Base-by-base conservation (phyloP, 1,139 yeast genomes). In the Nadsonia commutata region DNA sequence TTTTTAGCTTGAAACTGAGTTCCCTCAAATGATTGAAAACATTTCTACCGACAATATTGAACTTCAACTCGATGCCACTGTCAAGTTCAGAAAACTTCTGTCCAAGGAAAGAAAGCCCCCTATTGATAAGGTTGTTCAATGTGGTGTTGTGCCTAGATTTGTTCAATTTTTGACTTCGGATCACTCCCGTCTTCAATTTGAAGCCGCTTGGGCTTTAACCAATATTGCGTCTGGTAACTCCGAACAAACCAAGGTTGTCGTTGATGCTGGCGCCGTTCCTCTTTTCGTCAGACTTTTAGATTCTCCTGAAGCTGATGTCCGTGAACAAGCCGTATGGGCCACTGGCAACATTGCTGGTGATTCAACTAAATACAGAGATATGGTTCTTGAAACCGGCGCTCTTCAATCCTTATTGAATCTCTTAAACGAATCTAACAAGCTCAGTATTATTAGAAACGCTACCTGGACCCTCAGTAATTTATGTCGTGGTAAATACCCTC, bases 261-360 rank as follows among this genome's bases (percentile, higher is more conserved):
- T 86, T 45, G 93, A 86, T 49, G 78, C 88, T 11, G 90, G 88
- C 45, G 95, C 96, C 0, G 94, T 86, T 38, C 98, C 97, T 20
- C 67, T 78, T 48, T 86, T 90, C 64, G 95, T 90, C 41, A 73
- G 80, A 52, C 71, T 93, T 53, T 72, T 93, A 54, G 72, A 75
- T 54, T 81, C 95, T 5, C 78, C 76, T 49, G 84, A 94, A 41
- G 70, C 79, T 45, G 98, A 93, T 59, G 96, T 93, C 47, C 84
- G 85, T 64, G 98, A 90, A 62, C 98, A 90, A 67, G 97, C 97
- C 18, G 90, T 90, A 54, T 90, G 98, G 98, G 98, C 98, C 36
- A 70, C 93, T 55, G 98, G 98, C 64, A 93, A 90, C 62, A 95
- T 90, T 62, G 97, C 98, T 23, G 98, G 98, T 64, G 98, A 90